Evolutionary conservation across 176 grass and related monocot genomes (phyloP), one percentile per base, ranked within the genome.

Genomic region (Raddia distichophylla): DNA sequence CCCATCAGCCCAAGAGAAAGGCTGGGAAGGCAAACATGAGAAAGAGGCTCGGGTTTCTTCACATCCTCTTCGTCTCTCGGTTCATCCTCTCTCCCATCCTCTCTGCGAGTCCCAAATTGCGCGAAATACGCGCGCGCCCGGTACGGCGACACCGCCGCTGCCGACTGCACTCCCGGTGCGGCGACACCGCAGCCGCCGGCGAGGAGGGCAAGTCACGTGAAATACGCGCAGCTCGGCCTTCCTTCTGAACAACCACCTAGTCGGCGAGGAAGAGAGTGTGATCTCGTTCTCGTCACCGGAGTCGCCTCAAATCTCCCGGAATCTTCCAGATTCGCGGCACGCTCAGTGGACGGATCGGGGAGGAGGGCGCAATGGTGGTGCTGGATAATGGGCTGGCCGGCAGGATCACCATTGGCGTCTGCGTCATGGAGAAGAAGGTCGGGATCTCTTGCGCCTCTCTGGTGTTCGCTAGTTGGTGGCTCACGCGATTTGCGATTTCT

Each of bases 371-470:
- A 86, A 90, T 90, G 88, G 79, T 77, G 83, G 60, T 64, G 87
- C 49, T 77, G 27, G 72, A 60, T 8, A 89, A 85, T 86, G 79
- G 67, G 15, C 67, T 50, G 51, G 73, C 83, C 59, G 45, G 33
- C 42, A 88, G 37, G 88, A 55, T 99, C 86, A 88, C 81, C 86
- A 91, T 99, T 85, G 96, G 96, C 54, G 93, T 99, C 75, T 99
- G 96, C 74, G 96, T 99, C 72, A 90, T 99, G 96, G 96, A 93
- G 85, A 99, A 99, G 82, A 99, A 99, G 96, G 96, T 99, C 63
- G 0, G 79, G 72, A 66, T 77, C 87, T 72, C 37, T 5, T 40
- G 37, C 37, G 43, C 42, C 72, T 17, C 54, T 73, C 27, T 14
- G 43, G 10, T 59, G 37, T 50, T 75, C 16, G 27, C 69, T 65